A percentile compares a stretch with the other conserved stretches of the same genome.
These are phyloP conservation scores for Lobosporangium transversale DNA, from an alignment of 192 early-diverging fungal genomes.

Conservation along the genomic window DNA sequence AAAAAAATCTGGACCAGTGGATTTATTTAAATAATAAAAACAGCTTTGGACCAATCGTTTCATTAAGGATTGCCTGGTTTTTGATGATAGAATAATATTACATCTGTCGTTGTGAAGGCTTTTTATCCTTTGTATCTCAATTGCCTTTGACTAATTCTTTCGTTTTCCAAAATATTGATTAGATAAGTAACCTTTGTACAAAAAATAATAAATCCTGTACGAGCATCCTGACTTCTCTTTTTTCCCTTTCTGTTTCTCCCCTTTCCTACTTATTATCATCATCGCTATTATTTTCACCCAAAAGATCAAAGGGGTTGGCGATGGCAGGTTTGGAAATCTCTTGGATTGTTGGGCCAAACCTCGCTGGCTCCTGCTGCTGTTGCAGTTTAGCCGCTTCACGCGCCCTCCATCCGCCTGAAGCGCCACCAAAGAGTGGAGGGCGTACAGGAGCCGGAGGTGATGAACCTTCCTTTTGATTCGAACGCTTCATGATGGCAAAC, in stretches of 20 bases:
- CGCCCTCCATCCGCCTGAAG: slow-evolving; percentile 44
- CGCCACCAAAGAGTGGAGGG: slow-evolving; percentile 47
- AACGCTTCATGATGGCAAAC: slow-evolving; percentile 44
- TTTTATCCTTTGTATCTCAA: too few relatives aligned
- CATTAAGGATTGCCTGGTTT: too few relatives aligned
- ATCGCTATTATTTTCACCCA: slow-evolving; percentile 19
- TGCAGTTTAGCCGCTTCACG: slow-evolving; percentile 44
- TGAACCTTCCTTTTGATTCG: slow-evolving; percentile 39
- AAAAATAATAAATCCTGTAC: too few relatives aligned
- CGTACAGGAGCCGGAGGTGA: slow-evolving; percentile 41
- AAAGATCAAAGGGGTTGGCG: slow-evolving; percentile 43
- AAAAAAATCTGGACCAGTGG: not conserved
- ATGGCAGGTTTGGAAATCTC: slow-evolving; percentile 40
- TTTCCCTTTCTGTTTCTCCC: too few relatives aligned
- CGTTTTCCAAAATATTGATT: too few relatives aligned
- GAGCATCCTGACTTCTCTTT: not conserved
- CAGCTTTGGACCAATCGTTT: too few relatives aligned
- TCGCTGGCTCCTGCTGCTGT: slow-evolving; percentile 44
- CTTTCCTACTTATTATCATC: slow-evolving; percentile 5
- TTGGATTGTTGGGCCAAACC: slow-evolving; percentile 49
- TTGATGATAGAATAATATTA: too few relatives aligned
- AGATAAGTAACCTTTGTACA: too few relatives aligned
- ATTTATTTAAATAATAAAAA: not conserved
- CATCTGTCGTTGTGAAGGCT: too few relatives aligned
- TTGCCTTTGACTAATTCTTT: too few relatives aligned